phyloP scores from a whole-genome alignment of 2,329 filamentous ascomycete species.

The Cryphonectria radicalis region DNA sequence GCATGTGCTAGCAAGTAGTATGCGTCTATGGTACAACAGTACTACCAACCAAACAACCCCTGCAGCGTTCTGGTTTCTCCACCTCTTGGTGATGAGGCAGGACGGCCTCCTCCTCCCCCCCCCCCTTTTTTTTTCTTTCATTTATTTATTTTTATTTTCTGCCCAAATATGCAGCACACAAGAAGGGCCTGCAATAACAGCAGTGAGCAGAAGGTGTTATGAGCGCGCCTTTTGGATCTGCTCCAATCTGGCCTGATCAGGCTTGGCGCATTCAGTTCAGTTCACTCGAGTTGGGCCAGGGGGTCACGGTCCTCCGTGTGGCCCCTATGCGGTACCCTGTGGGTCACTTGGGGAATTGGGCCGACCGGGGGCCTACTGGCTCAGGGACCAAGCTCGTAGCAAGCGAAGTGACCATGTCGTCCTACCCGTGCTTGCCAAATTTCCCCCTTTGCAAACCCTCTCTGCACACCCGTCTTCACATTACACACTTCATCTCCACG shows the following conservation, averaged over 20 bases:
- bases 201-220: not conserved
- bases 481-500: slow-evolving; percentile 19
- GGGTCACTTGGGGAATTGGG: slow-evolving; percentile 21
- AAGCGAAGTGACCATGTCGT: slow-evolving; percentile 28
- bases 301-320: slow-evolving; percentile 8
- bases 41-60: slow-evolving; percentile 2
- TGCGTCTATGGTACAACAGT: not conserved
- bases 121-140: too few species aligned
- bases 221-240: not conserved
- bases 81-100: slow-evolving; percentile 9
- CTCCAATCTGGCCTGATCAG: not conserved
- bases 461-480: slow-evolving; percentile 20
- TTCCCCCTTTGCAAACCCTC: slow-evolving; percentile 26
- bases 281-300: not conserved
- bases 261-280: not conserved
- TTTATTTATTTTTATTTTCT: not conserved
- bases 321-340: slow-evolving; percentile 2
- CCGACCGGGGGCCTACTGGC: slow-evolving; percentile 15
- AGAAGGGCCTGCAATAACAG: not conserved
- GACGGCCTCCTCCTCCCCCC: not conserved
- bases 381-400: slow-evolving; percentile 16
- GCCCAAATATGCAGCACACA: not conserved
- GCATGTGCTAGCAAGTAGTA: slow-evolving; percentile 11
- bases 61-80: slow-evolving; percentile 15
- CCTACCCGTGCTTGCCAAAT: slow-evolving; percentile 22